phyloP scores from a whole-genome alignment of 106 monocot species.

The Posidonia australis region DNA sequence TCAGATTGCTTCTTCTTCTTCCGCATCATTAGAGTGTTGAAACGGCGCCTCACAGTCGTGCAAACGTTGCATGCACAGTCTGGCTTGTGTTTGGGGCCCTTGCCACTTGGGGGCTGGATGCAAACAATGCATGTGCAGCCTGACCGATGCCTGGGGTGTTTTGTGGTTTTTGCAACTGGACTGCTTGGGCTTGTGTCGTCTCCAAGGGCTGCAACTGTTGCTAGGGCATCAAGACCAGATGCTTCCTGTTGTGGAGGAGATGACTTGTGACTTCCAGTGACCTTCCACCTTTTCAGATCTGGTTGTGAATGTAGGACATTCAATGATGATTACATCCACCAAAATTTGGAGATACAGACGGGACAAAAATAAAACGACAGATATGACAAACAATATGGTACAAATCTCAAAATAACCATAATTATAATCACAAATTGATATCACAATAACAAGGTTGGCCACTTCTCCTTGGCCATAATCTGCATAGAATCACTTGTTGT shows the following conservation, averaged over 20 bases:
- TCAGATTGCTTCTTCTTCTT: slow-evolving; percentile 84
- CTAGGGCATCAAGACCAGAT: slow-evolving; percentile 52
- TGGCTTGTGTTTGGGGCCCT: slow-evolving; percentile 83
- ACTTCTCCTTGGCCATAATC: no score
- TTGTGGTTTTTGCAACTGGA: slow-evolving; percentile 55
- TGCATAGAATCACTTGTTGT: no score
- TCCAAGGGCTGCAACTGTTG: slow-evolving; percentile 34
- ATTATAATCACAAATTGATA: no score
- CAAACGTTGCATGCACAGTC: slow-evolving; percentile 83
- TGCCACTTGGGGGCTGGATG: slow-evolving; percentile 93
- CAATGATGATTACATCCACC: no score
- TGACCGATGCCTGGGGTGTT: slow-evolving; percentile 78
- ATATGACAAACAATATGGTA: no score
- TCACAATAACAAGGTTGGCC: no score
- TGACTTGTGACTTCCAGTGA: slow-evolving; percentile 16
- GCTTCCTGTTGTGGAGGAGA: slow-evolving; percentile 28
- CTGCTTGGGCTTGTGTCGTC: slow-evolving; percentile 34
- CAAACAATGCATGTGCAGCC: slow-evolving; percentile 96
- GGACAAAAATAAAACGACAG: no score
- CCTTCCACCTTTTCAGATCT: slow-evolving; percentile 60
- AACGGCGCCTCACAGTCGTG: slow-evolving; percentile 77
- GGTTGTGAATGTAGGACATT: slow-evolving; percentile 9
- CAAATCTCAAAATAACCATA: no score
- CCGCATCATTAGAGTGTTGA: slow-evolving; percentile 85
- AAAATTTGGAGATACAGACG: no score